Conservation (phyloP, 1,284 basidiomycete genomes). For the Ceratobasidium sp. region DNA sequence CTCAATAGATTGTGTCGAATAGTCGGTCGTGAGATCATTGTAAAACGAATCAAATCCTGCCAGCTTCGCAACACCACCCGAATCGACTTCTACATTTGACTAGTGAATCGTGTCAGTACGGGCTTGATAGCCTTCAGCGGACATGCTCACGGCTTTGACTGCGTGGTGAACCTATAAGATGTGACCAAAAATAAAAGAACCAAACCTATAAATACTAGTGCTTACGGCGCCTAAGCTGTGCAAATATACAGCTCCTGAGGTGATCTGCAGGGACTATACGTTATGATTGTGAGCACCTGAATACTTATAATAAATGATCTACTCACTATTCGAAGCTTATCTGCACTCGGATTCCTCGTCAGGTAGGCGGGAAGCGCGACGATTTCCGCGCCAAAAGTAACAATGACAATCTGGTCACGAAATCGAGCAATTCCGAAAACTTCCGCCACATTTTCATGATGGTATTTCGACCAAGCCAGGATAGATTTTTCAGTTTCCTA, state of each 20-base stretch:
- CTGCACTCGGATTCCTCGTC: not conserved
- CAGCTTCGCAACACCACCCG: not conserved
- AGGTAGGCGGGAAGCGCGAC: not conserved
- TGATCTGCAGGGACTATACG: not conserved
- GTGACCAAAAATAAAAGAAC: too few species aligned
- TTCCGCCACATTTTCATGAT: not conserved
- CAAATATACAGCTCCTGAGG: not conserved
- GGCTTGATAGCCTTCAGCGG: not conserved
- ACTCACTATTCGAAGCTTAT: not conserved
- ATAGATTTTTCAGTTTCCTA: constrained; percentile 1
- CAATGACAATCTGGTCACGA: constrained; percentile 1
- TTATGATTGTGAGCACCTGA: not conserved
- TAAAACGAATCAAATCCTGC: constrained; percentile 4
- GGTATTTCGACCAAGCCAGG: not conserved
- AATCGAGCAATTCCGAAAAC: not conserved
- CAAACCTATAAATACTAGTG: too few species aligned
- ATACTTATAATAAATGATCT: not conserved
- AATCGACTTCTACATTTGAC: not conserved
- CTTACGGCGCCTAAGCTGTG: constrained; percentile 13
- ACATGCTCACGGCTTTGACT: not conserved
- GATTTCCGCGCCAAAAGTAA: not conserved
- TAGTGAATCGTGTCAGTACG: not conserved
- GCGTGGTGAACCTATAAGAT: not conserved
- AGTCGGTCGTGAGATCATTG: not conserved
- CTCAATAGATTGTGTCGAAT: not conserved